A percentile compares a stretch with the other conserved stretches of the same genome.
These are phyloP conservation scores for Brassica carinata DNA, from an alignment of 345 rosid species.

Conservation along the genomic window DNA sequence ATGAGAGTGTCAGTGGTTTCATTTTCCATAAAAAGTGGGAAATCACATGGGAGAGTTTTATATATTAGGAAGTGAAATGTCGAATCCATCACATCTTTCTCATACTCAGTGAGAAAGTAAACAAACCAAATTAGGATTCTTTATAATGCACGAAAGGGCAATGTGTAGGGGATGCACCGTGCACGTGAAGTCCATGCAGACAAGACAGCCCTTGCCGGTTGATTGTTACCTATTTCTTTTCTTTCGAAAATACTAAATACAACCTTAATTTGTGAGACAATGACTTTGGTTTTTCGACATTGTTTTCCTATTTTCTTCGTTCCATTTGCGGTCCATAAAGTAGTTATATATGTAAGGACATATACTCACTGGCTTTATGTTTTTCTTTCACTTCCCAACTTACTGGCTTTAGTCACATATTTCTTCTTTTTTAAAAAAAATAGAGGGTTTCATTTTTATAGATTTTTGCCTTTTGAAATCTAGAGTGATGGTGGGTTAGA, in stretches of 20 bases:
- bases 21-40: slow-evolving; percentile 16
- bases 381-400: background rate
- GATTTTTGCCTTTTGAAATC: background rate
- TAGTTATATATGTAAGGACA: background rate
- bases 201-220: slow-evolving; percentile 36
- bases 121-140: background rate
- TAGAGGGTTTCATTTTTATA: background rate
- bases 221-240: background rate
- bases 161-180: slow-evolving; percentile 25
- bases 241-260: background rate
- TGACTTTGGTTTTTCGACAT: background rate
- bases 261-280: background rate
- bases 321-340: background rate
- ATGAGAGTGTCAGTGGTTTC: background rate
- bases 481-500: background rate
- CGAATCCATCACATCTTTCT: slow-evolving; percentile 31
- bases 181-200: slow-evolving; percentile 34
- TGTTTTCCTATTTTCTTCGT: background rate
- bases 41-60: slow-evolving; percentile 25
- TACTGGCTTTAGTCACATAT: background rate
- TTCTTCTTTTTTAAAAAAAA: background rate
- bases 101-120: background rate
- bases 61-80: slow-evolving; percentile 12
- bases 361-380: background rate
- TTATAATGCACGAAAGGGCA: slow-evolving; percentile 18